Base-by-base conservation (phyloP, 2,329 filamentous ascomycete species). In the Albifimbria verrucaria region DNA sequence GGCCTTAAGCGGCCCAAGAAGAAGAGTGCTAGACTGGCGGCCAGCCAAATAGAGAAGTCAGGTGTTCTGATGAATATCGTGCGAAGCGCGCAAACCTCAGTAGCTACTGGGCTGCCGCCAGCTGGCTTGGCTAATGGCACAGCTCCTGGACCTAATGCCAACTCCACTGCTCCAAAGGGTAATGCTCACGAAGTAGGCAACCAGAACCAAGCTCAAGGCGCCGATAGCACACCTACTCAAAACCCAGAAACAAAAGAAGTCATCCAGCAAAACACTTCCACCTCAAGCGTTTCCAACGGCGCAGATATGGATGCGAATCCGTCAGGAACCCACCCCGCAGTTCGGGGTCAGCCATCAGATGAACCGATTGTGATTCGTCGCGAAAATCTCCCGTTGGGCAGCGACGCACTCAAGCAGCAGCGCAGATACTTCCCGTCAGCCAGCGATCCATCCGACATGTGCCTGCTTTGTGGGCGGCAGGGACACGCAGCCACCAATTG, bases 351-450 rank as follows among this genome's bases (percentile, higher is more conserved):
- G 15, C 18, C 32, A 12, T 39, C 32, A 15, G 18, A 39, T 39
- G 32, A n/a, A n/a, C 12, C 18, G 32, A 39, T 39, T 17, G 32
- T 7, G 12, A 39, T 39, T 39, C 32, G 32, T 39, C 62, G 28
- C 41, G 54, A 49, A 56, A 64, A 51, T 51, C 53, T 67, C 15
- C 67, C 67, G 12, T 56, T 55, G 4, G 64, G 63, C 6, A 62
- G 65, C 10, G 65, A 72, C 23, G 73, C 72, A 49, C 52, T 71
- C 20, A 63, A 62, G 20, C 69, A 77, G 52, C 75, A 77, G 54
- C 68, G 58, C 21, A 72, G 62, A 57, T 83, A 83, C 59, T 86
- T 84, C 55, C 80, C 80, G 3, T 76, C 76, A 1, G 70, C 77
- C 25, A 60, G 66, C 17, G 68, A 75, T 23, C 65, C 73, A 22